Base-by-base conservation (phyloP, 2,329 filamentous ascomycete genomes). In the Apiospora hydei region DNA sequence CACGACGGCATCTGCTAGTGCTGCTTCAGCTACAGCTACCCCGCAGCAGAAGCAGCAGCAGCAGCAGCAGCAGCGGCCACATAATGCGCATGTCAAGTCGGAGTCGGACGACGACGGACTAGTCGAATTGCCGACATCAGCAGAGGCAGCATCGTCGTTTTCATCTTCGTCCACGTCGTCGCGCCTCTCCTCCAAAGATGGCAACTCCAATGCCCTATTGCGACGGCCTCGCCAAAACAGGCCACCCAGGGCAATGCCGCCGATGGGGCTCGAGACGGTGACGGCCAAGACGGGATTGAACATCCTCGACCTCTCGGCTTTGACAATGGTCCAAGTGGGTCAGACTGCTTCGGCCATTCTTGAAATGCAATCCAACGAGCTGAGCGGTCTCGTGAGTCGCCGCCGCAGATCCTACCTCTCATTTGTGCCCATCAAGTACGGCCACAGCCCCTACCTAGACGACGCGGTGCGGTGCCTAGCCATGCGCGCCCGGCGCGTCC, bases 401-500 rank as follows among this genome's bases (percentile, higher is more conserved):
- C 72, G 74, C 3, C 67, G 70, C 26, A 38, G 64, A 24, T 74
- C 72, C 18, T 75, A 74, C 64, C 70, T 75, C 38, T 72, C 66
- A 24, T 73, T 67, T 18, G 64, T 74, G 18, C 69, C 74, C 18
- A 64, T 43, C n/a, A 71, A 72, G 24, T 74, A 74, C 57, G 73
- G 74, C 7, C 61, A 70, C 34, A 70, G 57, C 18, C 57, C 61
- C 21, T 73, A 44, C 51, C 71, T 75, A 16, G 74, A 75, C 44
- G 72, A 73, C 14, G 74, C 74, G 13, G 51, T 75, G n/a, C 70
- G 71, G 38, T 75, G 73, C 67, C 68, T 75, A 3, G 74, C 74
- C 6, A 72, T 69, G 49, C 71, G 72, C 34, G 71, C 74, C 7
- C 71, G 69, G 64, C 47, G 72, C 8, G 67, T 75, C 4, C 67